Conservation (phyloP, 139 green algal species). For the Chlamydomonas sp. region DNA sequence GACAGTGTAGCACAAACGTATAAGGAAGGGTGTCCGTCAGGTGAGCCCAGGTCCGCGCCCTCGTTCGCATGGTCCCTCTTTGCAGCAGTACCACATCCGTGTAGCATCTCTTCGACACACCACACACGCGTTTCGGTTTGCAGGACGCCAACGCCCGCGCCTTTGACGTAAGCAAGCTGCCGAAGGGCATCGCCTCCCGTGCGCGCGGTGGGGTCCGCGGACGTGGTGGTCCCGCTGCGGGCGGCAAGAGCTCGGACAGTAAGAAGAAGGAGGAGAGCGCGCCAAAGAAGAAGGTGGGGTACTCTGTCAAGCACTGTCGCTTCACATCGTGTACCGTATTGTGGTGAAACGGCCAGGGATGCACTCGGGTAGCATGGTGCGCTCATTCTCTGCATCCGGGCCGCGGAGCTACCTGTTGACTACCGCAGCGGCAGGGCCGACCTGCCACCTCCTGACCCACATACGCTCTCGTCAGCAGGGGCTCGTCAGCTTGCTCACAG, state of each 20-base stretch:
- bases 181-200: slow-evolving; percentile 38
- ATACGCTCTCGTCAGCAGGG: neutral
- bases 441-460: neutral
- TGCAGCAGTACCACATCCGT: no score
- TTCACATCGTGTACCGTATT: no score
- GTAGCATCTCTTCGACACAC: neutral
- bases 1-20: no score
- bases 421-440: no score
- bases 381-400: no score
- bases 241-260: neutral
- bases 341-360: no score
- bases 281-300: slow-evolving; percentile 49
- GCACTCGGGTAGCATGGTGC: no score
- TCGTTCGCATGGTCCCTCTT: no score
- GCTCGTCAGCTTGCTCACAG: neutral
- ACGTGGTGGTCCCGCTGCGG: neutral
- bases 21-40: no score
- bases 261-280: slow-evolving; percentile 44
- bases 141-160: slow-evolving; percentile 16
- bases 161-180: slow-evolving; percentile 63
- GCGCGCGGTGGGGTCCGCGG: slow-evolving; percentile 22
- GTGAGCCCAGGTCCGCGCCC: no score
- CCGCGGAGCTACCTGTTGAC: neutral
- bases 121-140: neutral
- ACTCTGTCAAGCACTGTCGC: no score